Evolutionary conservation across 2,329 filamentous ascomycete genomes (phyloP), one percentile per base, ranked within the genome.

Genomic region (Colletotrichum sp.): DNA sequence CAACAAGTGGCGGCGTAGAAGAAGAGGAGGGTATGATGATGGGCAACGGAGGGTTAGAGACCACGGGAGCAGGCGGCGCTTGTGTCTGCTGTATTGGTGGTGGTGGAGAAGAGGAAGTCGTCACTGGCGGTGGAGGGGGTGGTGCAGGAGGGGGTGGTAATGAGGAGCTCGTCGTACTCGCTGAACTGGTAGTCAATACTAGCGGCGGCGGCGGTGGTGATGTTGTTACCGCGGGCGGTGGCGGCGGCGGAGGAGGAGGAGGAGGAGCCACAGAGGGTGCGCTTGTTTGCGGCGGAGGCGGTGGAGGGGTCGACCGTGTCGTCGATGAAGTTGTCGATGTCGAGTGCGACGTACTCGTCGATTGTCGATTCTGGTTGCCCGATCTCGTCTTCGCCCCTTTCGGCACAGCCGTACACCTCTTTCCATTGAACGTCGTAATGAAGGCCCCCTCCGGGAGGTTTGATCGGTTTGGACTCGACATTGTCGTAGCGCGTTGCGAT

Each of bases 371-470:
- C 26, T 71, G 75, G 18, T 64, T 71, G n/a, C 49, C 67, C 32
- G 73, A 57, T 36, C 62, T 78, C 28, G 71, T 75, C 39, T 65
- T 71, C 39, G 71, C 63, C 32, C 60, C 57, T 79, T 81, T 88
- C 64, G 89, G 89, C 78, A 91, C 84, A 76, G 88, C 89, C 79
- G 90, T 91, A 84, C 90, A 91, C 82, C 86, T 86, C 81, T 86
- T 88, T 68, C 88, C 89, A 73, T 86, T 82, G 71, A 90, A 84
- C 65, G 82, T 87, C 71, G 89, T 91, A 74, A 89, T 86, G 76
- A 88, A 87, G 76, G 87, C 86, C 80, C 88, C 87, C 80, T 83
- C 81, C 78, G 85, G 86, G 81, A 89, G 85, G 81, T 82, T 64
- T 72, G 64, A 73, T 36, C 73, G 69, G 30, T 73, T 85, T 71